Conservation (phyloP, 1,284 basidiomycete genomes). For the Ustilago hordei region DNA sequence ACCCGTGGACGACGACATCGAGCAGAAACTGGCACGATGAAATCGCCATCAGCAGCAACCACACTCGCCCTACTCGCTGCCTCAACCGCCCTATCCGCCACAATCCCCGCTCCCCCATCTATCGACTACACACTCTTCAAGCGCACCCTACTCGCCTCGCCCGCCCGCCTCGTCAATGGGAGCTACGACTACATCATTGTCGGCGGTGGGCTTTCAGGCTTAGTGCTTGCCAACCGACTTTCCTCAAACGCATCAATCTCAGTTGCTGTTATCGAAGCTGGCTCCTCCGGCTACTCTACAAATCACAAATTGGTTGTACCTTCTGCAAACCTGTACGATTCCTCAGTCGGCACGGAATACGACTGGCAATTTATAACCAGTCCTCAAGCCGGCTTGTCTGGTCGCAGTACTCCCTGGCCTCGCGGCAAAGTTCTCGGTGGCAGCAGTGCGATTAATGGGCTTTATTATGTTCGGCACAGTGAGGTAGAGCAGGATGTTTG, state of each 20-base stretch:
- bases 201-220: conserved; percentile 75
- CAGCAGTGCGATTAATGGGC: conserved; percentile 60
- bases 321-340: conserved; percentile 58
- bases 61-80: conserved; percentile 1
- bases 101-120: conserved; percentile 4
- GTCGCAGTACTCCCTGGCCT: conserved; percentile 22
- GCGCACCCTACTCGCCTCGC: conserved; percentile 27
- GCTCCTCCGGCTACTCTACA: conserved; percentile 59
- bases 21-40: conserved; percentile 8
- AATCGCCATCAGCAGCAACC: neutral
- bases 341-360: conserved; percentile 38
- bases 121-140: conserved; percentile 33
- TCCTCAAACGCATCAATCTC: conserved; percentile 55
- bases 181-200: conserved; percentile 69
- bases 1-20: no score
- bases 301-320: conserved; percentile 44
- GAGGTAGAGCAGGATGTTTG: conserved; percentile 53
- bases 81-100: neutral
- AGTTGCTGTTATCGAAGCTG: conserved; percentile 73
- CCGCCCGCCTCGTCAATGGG: conserved; percentile 30
- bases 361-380: conserved; percentile 61
- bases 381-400: conserved; percentile 32
- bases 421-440: conserved; percentile 61
- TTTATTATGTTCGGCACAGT: conserved; percentile 59
- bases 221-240: conserved; percentile 59